Base-by-base conservation (phyloP, 495 filamentous ascomycete species). In the Penicillium lividum region DNA sequence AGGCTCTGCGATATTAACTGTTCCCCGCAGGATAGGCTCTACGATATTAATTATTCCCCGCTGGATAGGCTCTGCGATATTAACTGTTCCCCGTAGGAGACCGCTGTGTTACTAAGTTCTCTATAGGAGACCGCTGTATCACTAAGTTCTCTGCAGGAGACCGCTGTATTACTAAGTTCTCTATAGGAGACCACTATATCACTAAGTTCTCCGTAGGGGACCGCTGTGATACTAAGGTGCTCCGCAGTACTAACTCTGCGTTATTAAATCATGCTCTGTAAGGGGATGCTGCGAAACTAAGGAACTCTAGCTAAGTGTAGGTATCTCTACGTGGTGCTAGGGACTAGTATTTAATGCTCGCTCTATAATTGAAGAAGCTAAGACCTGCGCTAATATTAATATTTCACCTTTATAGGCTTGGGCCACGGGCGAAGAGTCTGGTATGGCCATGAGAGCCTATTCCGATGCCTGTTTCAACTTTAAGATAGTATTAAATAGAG, bases 401-500 rank as follows among this genome's bases (percentile, higher is more conserved):
- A 30, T 7, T 15, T 30, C 45, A 28, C 8, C 30, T 48, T 15
- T 48, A 8, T 48, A 48, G 27, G 45, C 45, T 27, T 25, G 45
- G 45, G 45, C 45, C 45, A 48, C 45, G 45, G 45, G 45, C 45
- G 45, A 48, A 48, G 45, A 48, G 45, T 30, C 45, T 48, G 45
- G 27, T 10, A 48, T 27, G 45, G 27, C 45, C 27, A 30, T 9
- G 45, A 48, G 45, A 48, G 45, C 45, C 27, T 10, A 30, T 48
- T 48, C 44, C 4, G 13, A 9, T 3, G 25, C 27, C 25, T 48
- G 10, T 48, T 48, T 48, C 30, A 27, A 48, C 27, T 48, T 27
- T 25, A 48, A 48, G 45, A 48, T 48, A 48, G 22, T 11, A 7
- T 40, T 40, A 3, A 30, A 48, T 48, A 30, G 27, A 30, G 45